Base-by-base conservation (phyloP, 768 basidiomycete species). In the Kwoniella shandongensis region DNA sequence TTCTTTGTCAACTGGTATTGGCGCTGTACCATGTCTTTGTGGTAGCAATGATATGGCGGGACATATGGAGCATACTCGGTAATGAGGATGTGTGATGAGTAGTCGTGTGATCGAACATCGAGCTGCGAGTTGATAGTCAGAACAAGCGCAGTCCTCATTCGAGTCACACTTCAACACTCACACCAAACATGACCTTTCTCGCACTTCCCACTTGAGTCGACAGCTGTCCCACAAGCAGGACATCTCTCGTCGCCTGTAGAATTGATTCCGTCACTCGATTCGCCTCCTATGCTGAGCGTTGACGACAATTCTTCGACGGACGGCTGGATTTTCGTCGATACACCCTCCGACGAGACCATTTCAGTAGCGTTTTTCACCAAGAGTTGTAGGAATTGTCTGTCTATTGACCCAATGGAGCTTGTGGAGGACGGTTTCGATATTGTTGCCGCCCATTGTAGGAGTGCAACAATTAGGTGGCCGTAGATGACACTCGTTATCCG, bases 11-110 rank as follows among this genome's bases (percentile, higher is more conserved):
- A 65, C 59, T 7, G 54, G 32, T 36, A 63, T 61, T 2, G 62
- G 70, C 4, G 41, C 25, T 17, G 13, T 17, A n/a, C 27, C n/a
- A 23, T 42, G 35, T 11, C 45, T 26, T 10, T 36, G 20, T 6
- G 64, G 66, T 1, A 68, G 27, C n/a, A 73, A 62, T 5, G 71
- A 57, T 40, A 67, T 50, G 12, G 66, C 63, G 15, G 68, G 60
- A 41, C 71, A 73, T 8, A 60, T 53, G 12, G 63, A 61, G 47
- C 71, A 73, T 30, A 70, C 58, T 20, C 69, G 61, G 44, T 70
- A 67, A 17, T 46, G 57, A 12, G 68, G 63, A n/a, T 46, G 41
- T 11, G 69, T 66, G 45, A 73, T 62, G 17, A 73, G 45, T 18
- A 59, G 39, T 1, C 48, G 54, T 13, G 71, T 68, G n/a, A 70